A percentile compares a stretch with the other conserved stretches of the same genome.
These are phyloP conservation scores for Lachancea waltii DNA, from an alignment of 805 yeast species.

Conservation along the genomic window DNA sequence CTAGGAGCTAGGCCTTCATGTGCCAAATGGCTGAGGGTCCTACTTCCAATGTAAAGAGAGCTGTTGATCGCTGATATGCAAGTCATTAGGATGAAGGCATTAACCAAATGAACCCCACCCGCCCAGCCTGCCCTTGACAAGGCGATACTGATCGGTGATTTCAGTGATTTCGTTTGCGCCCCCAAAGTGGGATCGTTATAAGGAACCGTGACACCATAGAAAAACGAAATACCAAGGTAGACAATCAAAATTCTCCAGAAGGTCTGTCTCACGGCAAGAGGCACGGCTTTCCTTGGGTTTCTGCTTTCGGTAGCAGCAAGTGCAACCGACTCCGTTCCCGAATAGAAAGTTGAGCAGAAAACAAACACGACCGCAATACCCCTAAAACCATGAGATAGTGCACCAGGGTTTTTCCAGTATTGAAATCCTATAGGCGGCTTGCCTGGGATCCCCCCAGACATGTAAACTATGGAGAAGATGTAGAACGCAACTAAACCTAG, in stretches of 20 bases:
- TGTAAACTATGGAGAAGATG: constrained; percentile 46
- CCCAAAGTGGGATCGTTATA: constrained; percentile 41
- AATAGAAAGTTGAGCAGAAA: constrained; percentile 53
- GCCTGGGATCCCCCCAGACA: constrained; percentile 52
- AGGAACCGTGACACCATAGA: constrained; percentile 51
- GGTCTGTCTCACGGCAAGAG: constrained; percentile 42
- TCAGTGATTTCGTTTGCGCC: constrained; percentile 42
- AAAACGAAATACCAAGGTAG: constrained; percentile 46
- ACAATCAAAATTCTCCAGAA: constrained; percentile 49
- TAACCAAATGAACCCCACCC: constrained; percentile 47
- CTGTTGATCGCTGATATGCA: constrained; percentile 39
- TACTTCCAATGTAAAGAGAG: constrained; percentile 43
- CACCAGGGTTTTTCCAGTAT: constrained; percentile 36
- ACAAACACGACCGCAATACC: constrained; percentile 52
- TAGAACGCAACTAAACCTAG: constrained; percentile 56
- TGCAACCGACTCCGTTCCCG: constrained; percentile 53
- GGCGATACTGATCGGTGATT: constrained; percentile 55
- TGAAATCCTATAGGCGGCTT: constrained; percentile 31
- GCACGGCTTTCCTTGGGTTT: constrained; percentile 47
- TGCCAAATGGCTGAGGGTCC: constrained; percentile 44
- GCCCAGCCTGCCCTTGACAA: constrained; percentile 50
- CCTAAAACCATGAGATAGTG: constrained; percentile 37
- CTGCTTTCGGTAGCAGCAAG: constrained; percentile 47
- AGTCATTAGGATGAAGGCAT: constrained; percentile 51
- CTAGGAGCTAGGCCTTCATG: constrained; percentile 45